phyloP scores from a whole-genome alignment of 768 basidiomycete species.

The Crepidotus variabilis region DNA sequence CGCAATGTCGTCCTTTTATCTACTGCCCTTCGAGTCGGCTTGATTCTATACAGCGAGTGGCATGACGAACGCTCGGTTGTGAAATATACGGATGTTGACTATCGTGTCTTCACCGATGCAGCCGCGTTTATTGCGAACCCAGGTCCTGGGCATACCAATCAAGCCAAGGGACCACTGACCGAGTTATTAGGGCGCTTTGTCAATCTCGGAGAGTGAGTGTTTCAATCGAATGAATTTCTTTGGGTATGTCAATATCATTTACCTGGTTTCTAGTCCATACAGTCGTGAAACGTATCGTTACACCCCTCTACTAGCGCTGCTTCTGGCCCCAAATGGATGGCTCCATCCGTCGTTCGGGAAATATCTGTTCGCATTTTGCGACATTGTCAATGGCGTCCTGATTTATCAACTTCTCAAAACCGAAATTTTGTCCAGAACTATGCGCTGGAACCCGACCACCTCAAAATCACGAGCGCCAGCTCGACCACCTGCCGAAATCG shows the following conservation, averaged over 20 bases:
- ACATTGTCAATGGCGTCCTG: constrained; percentile 74
- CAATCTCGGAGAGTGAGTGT: constrained; percentile 72
- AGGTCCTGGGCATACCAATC: constrained; percentile 36
- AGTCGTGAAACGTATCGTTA: constrained; percentile 92
- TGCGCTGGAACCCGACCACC: neutral
- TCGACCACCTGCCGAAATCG: constrained; percentile 3
- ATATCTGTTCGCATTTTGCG: constrained; percentile 79
- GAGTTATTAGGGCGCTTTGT: constrained; percentile 27
- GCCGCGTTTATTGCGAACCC: constrained; percentile 63
- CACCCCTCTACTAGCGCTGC: constrained; percentile 84
- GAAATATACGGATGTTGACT: constrained; percentile 99
- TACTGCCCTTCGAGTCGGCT: constrained; percentile 54
- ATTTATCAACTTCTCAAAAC: constrained; percentile 61
- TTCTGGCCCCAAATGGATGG: constrained; percentile 78
- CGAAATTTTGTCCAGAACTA: constrained; percentile 36
- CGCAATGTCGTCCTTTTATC: constrained; percentile 50
- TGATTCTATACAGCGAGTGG: constrained; percentile 88
- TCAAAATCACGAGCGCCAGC: constrained; percentile 7
- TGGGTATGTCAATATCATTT: constrained; percentile 5
- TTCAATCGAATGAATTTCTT: constrained; percentile 1
- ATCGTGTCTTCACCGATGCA: constrained; percentile 93
- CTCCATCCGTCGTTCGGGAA: constrained; percentile 89
- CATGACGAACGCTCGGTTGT: constrained; percentile 79
- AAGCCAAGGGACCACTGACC: constrained; percentile 59
- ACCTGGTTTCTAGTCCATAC: constrained; percentile 66